Percentiles rank a stretch among this genome's conserved stretches.
These are phyloP conservation scores for Solanum etuberosum DNA, from an alignment of 257 asterid genomes.

Conservation along the genomic window DNA sequence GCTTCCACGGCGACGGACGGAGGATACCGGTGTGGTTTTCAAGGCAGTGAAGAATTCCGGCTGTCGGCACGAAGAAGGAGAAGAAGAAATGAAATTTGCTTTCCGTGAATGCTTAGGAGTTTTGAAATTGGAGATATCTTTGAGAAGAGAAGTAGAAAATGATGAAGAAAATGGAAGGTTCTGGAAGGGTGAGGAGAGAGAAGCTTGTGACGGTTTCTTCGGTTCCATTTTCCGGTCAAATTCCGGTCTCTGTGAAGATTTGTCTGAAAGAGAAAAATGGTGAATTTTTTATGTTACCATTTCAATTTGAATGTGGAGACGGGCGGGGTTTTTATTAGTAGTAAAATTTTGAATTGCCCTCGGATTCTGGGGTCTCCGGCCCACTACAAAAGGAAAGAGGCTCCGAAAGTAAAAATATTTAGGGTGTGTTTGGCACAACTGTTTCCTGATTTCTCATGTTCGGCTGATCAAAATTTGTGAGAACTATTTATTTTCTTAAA, in stretches of 20 bases:
- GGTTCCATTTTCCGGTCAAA: neutral
- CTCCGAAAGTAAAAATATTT: neutral
- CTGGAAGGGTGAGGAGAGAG: constrained; percentile 30
- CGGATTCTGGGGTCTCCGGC: neutral
- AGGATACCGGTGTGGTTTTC: constrained; percentile 43
- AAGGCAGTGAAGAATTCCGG: constrained; percentile 52
- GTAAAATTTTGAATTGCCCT: neutral
- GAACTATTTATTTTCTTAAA: neutral
- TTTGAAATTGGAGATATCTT: constrained; percentile 59
- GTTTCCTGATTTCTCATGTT: neutral
- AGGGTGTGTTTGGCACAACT: neutral
- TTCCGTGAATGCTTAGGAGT: constrained; percentile 43
- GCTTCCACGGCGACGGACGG: constrained; percentile 17
- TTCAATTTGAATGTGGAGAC: neutral
- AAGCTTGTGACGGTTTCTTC: neutral
- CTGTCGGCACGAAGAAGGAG: constrained; percentile 22
- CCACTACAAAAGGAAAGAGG: neutral
- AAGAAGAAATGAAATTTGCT: constrained; percentile 10
- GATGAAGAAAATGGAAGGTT: constrained; percentile 25
- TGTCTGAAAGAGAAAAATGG: neutral
- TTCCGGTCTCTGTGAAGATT: neutral
- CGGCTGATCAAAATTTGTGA: neutral
- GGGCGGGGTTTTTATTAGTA: neutral
- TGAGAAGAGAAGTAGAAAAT: constrained; percentile 34
- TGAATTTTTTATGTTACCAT: neutral